A percentile compares a stretch with the other conserved stretches of the same genome.
These are phyloP conservation scores for Tardiomyces depauwii DNA, from an alignment of 1,139 yeast genomes.

Conservation along the genomic window DNA sequence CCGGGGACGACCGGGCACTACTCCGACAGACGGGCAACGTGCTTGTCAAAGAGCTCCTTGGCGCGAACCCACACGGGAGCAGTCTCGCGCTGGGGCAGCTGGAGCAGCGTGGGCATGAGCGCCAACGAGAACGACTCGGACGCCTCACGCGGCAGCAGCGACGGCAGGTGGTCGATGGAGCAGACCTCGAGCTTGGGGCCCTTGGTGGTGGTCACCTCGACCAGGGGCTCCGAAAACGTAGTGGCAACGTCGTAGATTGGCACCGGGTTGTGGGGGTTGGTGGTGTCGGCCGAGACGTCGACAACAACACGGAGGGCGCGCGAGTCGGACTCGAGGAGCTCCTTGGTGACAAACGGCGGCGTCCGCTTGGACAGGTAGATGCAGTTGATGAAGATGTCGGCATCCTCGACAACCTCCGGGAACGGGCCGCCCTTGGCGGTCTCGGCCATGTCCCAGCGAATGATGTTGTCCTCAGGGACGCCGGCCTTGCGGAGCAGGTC, in stretches of 20 bases:
- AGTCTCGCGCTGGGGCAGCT: conserved; percentile 66
- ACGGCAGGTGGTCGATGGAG: conserved; percentile 96
- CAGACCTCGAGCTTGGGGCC: conserved; percentile 78
- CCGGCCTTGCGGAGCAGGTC: conserved; percentile 77
- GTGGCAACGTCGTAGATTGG: conserved; percentile 90
- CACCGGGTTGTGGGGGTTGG: conserved; percentile 95
- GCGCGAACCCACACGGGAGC: conserved; percentile 93
- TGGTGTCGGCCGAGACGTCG: conserved; percentile 97
- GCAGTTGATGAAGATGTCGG: conserved; percentile 90
- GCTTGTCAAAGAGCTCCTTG: conserved; percentile 67
- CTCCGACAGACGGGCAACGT: conserved; percentile 35
- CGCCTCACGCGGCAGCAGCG: conserved; percentile 91
- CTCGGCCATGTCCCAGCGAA: conserved; percentile 95
- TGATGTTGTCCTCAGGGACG: conserved; percentile 69
- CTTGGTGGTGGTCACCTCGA: conserved; percentile 56
- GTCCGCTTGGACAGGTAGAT: conserved; percentile 89
- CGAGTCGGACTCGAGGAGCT: conserved; percentile 45
- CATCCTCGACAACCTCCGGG: conserved; percentile 67
- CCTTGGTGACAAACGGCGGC: conserved; percentile 75
- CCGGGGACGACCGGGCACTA: too few relatives aligned
- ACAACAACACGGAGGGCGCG: conserved; percentile 87
- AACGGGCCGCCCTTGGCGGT: conserved; percentile 97
- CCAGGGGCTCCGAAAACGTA: conserved; percentile 84
- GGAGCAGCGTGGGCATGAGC: conserved; percentile 76
- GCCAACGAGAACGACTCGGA: conserved; percentile 84